These are phyloP conservation scores for Candolleomyces eurysporus DNA, from an alignment of 768 basidiomycete species.

Conservation along the genomic window DNA sequence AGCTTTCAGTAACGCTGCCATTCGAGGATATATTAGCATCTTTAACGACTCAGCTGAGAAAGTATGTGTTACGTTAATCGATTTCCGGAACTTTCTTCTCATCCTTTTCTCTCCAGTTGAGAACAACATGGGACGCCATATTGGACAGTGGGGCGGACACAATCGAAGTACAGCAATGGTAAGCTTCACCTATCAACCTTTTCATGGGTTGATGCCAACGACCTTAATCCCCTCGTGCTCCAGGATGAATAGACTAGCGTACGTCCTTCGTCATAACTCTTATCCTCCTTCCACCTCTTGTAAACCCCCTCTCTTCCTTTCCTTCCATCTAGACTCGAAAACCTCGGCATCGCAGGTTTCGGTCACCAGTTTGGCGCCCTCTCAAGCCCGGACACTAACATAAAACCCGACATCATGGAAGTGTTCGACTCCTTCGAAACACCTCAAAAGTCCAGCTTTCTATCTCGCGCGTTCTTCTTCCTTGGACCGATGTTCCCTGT, in stretches of 20 bases:
- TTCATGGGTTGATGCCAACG: background rate
- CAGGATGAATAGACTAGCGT: conserved; percentile 49
- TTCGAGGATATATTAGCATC: conserved; percentile 41
- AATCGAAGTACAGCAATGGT: conserved; percentile 52
- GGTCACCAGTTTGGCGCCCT: conserved; percentile 56
- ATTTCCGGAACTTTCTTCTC: background rate
- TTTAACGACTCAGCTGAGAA: conserved; percentile 55
- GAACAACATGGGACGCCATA: conserved; percentile 25
- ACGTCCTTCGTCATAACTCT: conserved; percentile 12
- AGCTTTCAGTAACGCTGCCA: conserved; percentile 51
- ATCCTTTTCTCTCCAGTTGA: conserved; percentile 25
- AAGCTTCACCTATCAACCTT: conserved; percentile 1
- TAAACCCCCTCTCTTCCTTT: background rate
- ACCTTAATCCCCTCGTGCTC: background rate
- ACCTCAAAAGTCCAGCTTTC: conserved; percentile 19
- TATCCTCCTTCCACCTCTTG: no score
- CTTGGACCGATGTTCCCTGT: conserved; percentile 35
- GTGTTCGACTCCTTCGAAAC: conserved; percentile 37
- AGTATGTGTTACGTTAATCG: conserved; percentile 21
- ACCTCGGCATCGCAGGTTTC: conserved; percentile 57
- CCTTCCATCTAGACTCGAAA: conserved; percentile 42
- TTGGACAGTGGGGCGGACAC: conserved; percentile 28
- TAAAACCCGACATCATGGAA: conserved; percentile 37
- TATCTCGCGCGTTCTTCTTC: conserved; percentile 31
- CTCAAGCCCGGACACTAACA: conserved; percentile 30